phyloP scores from a whole-genome alignment of 306 rosid genomes.

The Vigna mungo region DNA sequence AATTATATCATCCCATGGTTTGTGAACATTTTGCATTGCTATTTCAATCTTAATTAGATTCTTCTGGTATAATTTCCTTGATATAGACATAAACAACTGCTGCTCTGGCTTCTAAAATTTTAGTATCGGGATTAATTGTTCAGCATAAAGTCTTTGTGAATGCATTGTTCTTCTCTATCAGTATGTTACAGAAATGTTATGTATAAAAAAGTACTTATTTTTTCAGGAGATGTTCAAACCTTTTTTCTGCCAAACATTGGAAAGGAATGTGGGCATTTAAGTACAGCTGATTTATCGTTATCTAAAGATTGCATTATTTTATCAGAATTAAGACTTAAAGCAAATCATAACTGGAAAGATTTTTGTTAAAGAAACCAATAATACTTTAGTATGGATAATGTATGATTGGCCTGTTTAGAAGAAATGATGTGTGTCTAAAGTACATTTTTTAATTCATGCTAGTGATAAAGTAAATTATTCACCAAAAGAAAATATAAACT shows the following conservation, averaged over 20 bases:
- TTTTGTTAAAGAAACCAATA: background rate
- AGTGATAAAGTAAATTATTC: constrained; percentile 14
- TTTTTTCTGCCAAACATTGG: background rate
- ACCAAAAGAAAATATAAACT: background rate
- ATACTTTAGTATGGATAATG: constrained; percentile 15
- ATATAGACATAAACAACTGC: background rate
- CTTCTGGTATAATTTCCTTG: constrained; percentile 11
- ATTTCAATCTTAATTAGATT: background rate
- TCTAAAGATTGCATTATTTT: constrained; percentile 21
- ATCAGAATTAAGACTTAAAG: constrained; percentile 7
- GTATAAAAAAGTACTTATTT: background rate
- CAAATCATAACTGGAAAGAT: constrained; percentile 9
- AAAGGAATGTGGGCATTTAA: constrained; percentile 4
- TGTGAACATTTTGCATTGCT: background rate
- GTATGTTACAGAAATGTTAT: background rate
- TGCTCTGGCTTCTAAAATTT: constrained; percentile 26
- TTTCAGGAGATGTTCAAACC: constrained; percentile 19
- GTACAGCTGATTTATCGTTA: constrained; percentile 21
- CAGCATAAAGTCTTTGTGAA: background rate
- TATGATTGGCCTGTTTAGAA: background rate
- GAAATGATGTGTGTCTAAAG: background rate
- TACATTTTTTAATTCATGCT: constrained; percentile 1
- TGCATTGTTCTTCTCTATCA: constrained; percentile 24
- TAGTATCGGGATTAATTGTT: background rate
- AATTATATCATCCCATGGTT: constrained; percentile 24